Conservation (phyloP, 768 basidiomycete species). For the Agaricus blazei region DNA sequence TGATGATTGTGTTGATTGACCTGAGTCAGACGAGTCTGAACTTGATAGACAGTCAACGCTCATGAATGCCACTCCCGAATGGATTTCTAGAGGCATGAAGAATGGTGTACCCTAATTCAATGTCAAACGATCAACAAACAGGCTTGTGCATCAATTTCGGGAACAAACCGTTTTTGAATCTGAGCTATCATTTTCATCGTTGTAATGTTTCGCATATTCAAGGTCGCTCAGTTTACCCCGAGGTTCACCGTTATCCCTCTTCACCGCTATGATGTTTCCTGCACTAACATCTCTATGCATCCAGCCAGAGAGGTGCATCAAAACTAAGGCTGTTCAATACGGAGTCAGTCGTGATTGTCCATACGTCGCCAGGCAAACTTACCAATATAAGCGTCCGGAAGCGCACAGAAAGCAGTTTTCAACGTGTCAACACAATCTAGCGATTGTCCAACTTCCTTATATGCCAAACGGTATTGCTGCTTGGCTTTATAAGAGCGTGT, state of each 20-base stretch:
- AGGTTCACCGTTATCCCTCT: not conserved
- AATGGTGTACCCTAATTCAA: constrained; percentile 9
- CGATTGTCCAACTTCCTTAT: constrained; percentile 1
- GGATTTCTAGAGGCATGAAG: constrained; percentile 12
- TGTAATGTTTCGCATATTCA: constrained; percentile 9
- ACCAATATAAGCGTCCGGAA: not conserved
- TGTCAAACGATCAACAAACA: not conserved
- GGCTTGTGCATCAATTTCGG: not conserved
- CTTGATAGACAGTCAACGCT: not conserved
- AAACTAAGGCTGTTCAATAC: not conserved
- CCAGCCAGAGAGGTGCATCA: constrained; percentile 8
- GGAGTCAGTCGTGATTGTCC: too few species aligned
- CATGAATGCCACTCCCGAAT: not conserved
- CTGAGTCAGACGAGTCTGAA: not conserved
- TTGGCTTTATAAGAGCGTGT: not conserved
- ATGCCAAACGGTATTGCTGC: not conserved
- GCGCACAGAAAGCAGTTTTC: not conserved
- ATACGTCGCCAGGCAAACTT: not conserved
- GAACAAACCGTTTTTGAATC: constrained; percentile 7
- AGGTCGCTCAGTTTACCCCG: constrained; percentile 5
- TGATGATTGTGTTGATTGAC: not conserved
- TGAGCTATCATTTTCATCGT: not conserved
- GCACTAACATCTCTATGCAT: constrained; percentile 10
- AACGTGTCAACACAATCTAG: constrained; percentile 22
- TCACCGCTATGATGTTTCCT: constrained; percentile 4